A percentile compares a stretch with the other conserved stretches of the same genome.
phyloP scores from a whole-genome alignment of 2,329 filamentous ascomycete species.

The Myriosclerotinia scirpicola region DNA sequence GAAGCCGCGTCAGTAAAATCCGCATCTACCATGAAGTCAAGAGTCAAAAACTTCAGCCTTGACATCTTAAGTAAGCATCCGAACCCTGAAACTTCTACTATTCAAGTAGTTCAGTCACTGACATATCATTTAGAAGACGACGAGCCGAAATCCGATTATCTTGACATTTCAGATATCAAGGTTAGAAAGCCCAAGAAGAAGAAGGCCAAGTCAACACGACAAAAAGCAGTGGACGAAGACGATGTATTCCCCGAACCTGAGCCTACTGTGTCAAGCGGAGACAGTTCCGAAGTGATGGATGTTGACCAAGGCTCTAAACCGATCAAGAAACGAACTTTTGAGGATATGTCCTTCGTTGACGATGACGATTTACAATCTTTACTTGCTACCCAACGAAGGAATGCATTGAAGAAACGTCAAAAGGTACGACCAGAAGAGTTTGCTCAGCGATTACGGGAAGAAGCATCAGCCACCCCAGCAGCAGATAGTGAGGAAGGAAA shows the following conservation, averaged over 20 bases:
- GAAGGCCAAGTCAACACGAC: conserved; percentile 73
- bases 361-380: conserved; percentile 91
- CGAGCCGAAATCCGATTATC: conserved; percentile 77
- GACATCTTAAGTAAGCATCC: conserved; percentile 60
- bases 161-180: conserved; percentile 83
- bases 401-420: conserved; percentile 89
- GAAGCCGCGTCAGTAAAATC: conserved; percentile 54
- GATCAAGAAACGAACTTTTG: conserved; percentile 62
- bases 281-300: conserved; percentile 65
- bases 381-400: conserved; percentile 77
- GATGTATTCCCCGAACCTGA: conserved; percentile 52
- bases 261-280: conserved; percentile 34
- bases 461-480: conserved; percentile 53
- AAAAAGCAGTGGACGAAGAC: conserved; percentile 65
- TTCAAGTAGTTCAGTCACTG: conserved; percentile 37
- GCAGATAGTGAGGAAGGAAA: conserved; percentile 58
- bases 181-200: conserved; percentile 94
- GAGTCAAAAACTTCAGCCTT: conserved; percentile 71
- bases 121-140: conserved; percentile 52
- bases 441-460: conserved; percentile 72
- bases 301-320: conserved; percentile 59
- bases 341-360: conserved; percentile 73
- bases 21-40: conserved; percentile 57
- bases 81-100: background rate
- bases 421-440: conserved; percentile 83